phyloP scores from a whole-genome alignment of 306 rosid species.

The Malus domestica region DNA sequence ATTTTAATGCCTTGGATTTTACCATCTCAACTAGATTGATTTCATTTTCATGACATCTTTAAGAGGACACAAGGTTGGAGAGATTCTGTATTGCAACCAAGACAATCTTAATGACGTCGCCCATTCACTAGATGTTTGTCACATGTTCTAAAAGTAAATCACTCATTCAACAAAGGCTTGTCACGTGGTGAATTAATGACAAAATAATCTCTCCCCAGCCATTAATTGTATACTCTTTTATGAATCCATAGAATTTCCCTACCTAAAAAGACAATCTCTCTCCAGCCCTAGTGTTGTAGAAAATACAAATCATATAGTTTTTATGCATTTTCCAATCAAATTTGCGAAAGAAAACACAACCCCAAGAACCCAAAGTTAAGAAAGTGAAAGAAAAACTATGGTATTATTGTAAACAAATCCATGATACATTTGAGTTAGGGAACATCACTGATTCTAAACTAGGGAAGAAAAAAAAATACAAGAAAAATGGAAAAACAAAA shows the following conservation, averaged over 20 bases:
- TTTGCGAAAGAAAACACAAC: background rate
- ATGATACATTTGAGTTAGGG: constrained; percentile 5
- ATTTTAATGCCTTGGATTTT: no score
- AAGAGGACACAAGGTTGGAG: background rate
- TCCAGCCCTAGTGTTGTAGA: background rate
- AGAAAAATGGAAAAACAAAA: background rate
- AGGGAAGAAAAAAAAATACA: background rate
- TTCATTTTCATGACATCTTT: background rate
- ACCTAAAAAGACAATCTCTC: background rate
- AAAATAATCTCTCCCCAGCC: no score
- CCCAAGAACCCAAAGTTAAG: background rate
- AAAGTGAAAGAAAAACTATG: background rate
- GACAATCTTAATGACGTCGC: background rate
- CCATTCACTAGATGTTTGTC: no score
- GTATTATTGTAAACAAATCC: background rate
- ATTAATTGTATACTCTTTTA: background rate
- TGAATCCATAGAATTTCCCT: background rate
- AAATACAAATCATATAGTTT: background rate
- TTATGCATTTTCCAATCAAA: background rate
- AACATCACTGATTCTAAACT: background rate
- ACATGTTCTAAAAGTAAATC: no score
- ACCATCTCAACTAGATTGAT: background rate
- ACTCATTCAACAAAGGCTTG: no score
- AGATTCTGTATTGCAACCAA: background rate
- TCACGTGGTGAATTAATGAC: background rate